A percentile compares a stretch with the other conserved stretches of the same genome.
These are phyloP conservation scores for Apiotrichum veenhuisii DNA, from an alignment of 1,284 basidiomycete genomes.

Conservation along the genomic window DNA sequence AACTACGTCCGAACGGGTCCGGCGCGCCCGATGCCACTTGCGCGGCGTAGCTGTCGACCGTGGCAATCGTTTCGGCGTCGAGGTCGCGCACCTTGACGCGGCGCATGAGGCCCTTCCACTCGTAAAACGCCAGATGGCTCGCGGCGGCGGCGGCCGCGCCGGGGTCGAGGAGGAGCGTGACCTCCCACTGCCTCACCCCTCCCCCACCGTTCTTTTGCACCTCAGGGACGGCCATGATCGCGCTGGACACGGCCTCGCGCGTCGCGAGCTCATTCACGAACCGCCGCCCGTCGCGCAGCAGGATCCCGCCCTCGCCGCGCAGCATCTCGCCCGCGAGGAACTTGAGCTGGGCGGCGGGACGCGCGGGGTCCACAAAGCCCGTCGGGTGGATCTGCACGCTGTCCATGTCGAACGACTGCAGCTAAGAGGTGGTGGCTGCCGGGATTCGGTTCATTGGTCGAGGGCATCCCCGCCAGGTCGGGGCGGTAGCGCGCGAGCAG, in stretches of 20 bases:
- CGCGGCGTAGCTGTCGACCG: slow-evolving; percentile 10
- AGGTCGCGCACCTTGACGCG: slow-evolving; percentile 4
- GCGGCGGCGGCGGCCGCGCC: slow-evolving; percentile 8
- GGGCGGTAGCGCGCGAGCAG: slow-evolving; percentile 12
- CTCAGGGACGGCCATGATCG: background rate
- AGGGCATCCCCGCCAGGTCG: slow-evolving; percentile 13
- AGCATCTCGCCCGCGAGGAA: slow-evolving; percentile 15
- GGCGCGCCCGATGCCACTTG: background rate
- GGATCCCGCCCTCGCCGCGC: slow-evolving; percentile 13
- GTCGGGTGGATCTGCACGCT: slow-evolving; percentile 17
- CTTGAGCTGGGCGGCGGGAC: slow-evolving; percentile 2
- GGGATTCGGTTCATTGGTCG: slow-evolving; percentile 10
- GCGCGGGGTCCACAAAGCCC: slow-evolving; percentile 9
- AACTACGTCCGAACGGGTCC: slow-evolving; percentile 6
- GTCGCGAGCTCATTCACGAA: slow-evolving; percentile 10
- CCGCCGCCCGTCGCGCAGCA: slow-evolving; percentile 4
- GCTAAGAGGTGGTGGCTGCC: slow-evolving; percentile 9
- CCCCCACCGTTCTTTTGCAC: background rate
- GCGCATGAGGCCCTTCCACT: slow-evolving; percentile 15
- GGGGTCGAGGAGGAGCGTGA: slow-evolving; percentile 13
- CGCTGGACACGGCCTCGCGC: background rate
- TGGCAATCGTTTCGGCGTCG: background rate
- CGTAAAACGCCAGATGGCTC: slow-evolving; percentile 15
- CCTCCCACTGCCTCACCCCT: slow-evolving; percentile 9
- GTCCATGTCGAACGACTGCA: slow-evolving; percentile 15